phyloP scores from a whole-genome alignment of 257 asterid genomes.

The Gentiana straminea region DNA sequence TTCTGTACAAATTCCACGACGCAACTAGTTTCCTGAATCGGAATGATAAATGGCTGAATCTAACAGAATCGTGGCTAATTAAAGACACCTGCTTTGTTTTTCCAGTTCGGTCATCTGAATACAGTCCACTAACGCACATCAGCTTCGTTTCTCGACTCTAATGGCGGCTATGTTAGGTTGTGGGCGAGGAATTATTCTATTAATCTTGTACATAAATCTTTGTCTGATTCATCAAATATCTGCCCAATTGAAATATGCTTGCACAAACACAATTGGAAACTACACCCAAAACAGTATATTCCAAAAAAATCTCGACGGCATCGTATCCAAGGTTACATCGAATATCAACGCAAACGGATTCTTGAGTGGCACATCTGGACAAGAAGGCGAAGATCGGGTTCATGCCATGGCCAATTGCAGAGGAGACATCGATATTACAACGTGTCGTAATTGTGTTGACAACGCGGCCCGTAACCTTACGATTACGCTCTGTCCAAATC shows the following conservation, averaged over 20 bases:
- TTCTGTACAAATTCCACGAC: too few relatives aligned
- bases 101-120: too few relatives aligned
- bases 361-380: constrained; percentile 16
- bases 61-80: too few relatives aligned
- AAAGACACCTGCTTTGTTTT: too few relatives aligned
- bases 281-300: constrained; percentile 17
- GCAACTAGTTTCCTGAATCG: too few relatives aligned
- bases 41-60: too few relatives aligned
- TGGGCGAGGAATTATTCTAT: neutral
- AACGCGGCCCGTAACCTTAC: neutral
- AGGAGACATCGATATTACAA: constrained; percentile 16
- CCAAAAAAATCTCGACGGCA: constrained; percentile 19
- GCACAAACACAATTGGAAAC: constrained; percentile 5
- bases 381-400: constrained; percentile 1
- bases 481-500: constrained; percentile 9
- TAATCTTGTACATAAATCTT: neutral
- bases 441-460: constrained; percentile 19
- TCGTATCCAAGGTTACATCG: constrained; percentile 21
- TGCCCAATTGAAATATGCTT: neutral
- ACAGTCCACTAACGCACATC: too few relatives aligned
- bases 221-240: neutral
- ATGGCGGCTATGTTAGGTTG: too few relatives aligned
- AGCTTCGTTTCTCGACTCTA: too few relatives aligned
- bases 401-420: constrained; percentile 23
- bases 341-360: constrained; percentile 16